These are phyloP conservation scores for Pythium phragmitis DNA, from an alignment of 352 stramenopile genomes.

Conservation along the genomic window DNA sequence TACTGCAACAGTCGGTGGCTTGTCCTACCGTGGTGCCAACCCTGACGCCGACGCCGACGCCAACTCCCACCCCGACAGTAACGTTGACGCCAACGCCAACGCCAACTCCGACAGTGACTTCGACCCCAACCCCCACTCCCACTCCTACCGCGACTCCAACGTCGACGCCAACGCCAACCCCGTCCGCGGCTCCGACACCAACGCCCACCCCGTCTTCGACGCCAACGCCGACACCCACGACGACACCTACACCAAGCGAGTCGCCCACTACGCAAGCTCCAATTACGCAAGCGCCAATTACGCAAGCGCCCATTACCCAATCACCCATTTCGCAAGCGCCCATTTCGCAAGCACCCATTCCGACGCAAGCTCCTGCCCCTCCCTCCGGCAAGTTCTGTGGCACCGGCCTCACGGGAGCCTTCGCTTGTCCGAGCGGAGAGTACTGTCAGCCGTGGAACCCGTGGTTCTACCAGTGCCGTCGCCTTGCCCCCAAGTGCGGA, in stretches of 20 bases:
- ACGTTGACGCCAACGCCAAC: neutral
- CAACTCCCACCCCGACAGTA: neutral
- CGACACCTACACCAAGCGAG: neutral
- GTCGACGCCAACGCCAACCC: neutral
- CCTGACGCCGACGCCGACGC: neutral
- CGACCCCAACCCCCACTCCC: neutral
- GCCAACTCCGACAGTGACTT: neutral
- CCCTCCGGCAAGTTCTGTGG: slow-evolving; percentile 1
- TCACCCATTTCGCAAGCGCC: too few species aligned
- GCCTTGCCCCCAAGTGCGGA: slow-evolving; percentile 30
- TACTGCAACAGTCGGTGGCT: slow-evolving; percentile 20
- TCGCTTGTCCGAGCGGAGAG: slow-evolving; percentile 17
- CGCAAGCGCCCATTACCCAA: neutral
- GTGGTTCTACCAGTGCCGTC: slow-evolving; percentile 43
- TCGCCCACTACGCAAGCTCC: neutral
- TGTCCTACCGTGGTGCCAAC: neutral
- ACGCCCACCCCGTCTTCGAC: neutral
- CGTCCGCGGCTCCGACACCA: neutral
- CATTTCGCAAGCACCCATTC: too few species aligned
- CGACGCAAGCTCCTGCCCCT: neutral
- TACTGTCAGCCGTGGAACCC: slow-evolving; percentile 35
- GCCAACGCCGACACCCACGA: neutral
- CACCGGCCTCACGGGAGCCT: neutral
- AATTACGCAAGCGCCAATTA: too few species aligned
- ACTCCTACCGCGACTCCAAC: neutral